Conservation (phyloP, 1,284 basidiomycete genomes). For the Ustilago sp. region DNA sequence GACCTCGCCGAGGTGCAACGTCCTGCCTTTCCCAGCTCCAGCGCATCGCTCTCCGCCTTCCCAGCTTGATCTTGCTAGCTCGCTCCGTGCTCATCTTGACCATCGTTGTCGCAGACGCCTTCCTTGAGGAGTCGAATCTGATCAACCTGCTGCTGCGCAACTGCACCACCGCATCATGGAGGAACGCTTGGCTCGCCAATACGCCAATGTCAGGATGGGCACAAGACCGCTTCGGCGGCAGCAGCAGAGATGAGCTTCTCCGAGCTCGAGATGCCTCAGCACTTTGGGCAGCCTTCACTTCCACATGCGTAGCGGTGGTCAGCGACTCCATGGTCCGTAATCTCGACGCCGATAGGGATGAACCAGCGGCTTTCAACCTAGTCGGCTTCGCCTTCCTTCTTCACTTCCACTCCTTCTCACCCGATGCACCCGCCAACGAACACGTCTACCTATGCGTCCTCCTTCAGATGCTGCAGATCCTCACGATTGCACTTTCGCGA, state of each 20-base stretch:
- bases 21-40: slow-evolving; percentile 32
- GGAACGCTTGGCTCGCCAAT: slow-evolving; percentile 44
- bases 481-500: slow-evolving; percentile 33
- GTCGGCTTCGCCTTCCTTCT: slow-evolving; percentile 62
- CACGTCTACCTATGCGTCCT: slow-evolving; percentile 63
- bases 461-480: slow-evolving; percentile 58
- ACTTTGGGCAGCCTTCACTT: slow-evolving; percentile 50
- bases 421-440: slow-evolving; percentile 52
- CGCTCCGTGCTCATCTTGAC: slow-evolving; percentile 45
- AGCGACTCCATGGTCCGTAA: slow-evolving; percentile 50
- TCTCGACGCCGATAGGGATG: slow-evolving; percentile 54
- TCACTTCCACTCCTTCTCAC: slow-evolving; percentile 56
- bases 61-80: slow-evolving; percentile 50
- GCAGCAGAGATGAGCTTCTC: slow-evolving; percentile 34
- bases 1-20: slow-evolving; percentile 53
- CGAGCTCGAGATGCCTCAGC: slow-evolving; percentile 46
- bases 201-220: slow-evolving; percentile 43
- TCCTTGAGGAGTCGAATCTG: slow-evolving; percentile 22
- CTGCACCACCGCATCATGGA: slow-evolving; percentile 27
- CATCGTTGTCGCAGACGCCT: slow-evolving; percentile 42
- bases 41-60: slow-evolving; percentile 54
- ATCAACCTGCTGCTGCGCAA: slow-evolving; percentile 17
- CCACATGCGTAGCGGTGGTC: slow-evolving; percentile 46
- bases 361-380: slow-evolving; percentile 63
- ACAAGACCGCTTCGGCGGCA: slow-evolving; percentile 30